Conservation (phyloP, 1,284 basidiomycete species). For the Ganoderma multipileum region DNA sequence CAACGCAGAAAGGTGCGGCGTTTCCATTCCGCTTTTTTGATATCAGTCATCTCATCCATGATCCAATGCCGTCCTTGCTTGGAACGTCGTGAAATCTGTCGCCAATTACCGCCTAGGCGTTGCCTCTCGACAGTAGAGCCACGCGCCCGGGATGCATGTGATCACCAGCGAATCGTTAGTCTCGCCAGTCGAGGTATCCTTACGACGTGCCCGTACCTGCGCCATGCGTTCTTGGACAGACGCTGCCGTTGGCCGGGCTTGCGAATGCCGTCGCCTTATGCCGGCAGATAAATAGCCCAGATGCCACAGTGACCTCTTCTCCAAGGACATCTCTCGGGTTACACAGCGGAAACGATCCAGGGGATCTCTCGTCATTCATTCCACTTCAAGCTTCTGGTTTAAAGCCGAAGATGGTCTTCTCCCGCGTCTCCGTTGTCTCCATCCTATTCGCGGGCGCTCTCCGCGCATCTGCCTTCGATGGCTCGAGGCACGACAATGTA, state of each 20-base stretch:
- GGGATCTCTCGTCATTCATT: neutral
- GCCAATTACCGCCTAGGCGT: neutral
- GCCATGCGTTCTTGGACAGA: neutral
- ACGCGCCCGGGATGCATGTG: neutral
- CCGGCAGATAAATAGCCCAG: neutral
- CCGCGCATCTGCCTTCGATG: conserved; percentile 33
- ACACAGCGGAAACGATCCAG: neutral
- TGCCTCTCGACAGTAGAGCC: neutral
- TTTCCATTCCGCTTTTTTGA: neutral
- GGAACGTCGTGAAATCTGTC: neutral
- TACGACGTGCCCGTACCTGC: neutral
- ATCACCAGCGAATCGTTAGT: neutral
- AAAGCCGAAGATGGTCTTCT: conserved; percentile 20
- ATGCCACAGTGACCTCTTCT: neutral
- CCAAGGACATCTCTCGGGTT: neutral
- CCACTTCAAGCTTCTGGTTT: neutral
- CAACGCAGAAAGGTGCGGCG: neutral
- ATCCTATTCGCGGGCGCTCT: conserved; percentile 23
- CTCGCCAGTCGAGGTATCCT: neutral
- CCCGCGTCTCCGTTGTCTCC: conserved; percentile 24
- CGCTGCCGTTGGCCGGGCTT: neutral
- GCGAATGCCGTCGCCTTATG: neutral
- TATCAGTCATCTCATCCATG: neutral
- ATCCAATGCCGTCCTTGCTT: neutral
- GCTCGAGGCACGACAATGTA: conserved; percentile 38